Conservation (phyloP, 768 basidiomycete genomes). For the Pleurotus sapidus region DNA sequence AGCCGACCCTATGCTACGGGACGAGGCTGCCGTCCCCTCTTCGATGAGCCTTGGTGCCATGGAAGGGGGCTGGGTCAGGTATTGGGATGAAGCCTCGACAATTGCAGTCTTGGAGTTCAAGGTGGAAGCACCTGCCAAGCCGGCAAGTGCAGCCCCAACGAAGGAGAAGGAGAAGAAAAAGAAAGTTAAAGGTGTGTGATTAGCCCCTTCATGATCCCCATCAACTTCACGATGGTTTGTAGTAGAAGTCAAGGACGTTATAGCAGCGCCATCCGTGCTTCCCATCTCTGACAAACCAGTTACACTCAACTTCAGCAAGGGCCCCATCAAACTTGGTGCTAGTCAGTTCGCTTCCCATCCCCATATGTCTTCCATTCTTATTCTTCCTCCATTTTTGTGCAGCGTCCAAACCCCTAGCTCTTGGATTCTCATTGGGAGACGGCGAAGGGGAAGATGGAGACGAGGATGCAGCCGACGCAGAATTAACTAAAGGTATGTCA, state of each 20-base stretch:
- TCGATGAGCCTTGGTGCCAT: constrained; percentile 67
- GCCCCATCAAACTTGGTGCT: constrained; percentile 29
- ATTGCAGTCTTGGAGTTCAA: constrained; percentile 76
- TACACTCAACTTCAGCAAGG: constrained; percentile 70
- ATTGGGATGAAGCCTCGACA: constrained; percentile 90
- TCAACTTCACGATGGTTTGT: no score
- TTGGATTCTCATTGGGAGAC: constrained; percentile 74
- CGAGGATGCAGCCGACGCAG: constrained; percentile 22
- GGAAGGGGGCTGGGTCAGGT: constrained; percentile 74
- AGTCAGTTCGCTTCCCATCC: constrained; percentile 16
- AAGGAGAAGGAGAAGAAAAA: constrained; percentile 61
- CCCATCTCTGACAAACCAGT: constrained; percentile 82
- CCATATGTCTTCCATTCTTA: no score
- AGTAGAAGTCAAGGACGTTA: constrained; percentile 16
- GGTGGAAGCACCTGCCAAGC: constrained; percentile 56
- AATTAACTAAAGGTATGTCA: constrained; percentile 47
- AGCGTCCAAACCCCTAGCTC: constrained; percentile 35
- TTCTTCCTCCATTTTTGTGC: background rate
- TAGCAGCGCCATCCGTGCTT: constrained; percentile 58
- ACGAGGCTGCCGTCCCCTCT: constrained; percentile 73
- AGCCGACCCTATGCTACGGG: constrained; percentile 69
- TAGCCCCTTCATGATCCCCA: background rate
- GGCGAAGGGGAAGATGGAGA: constrained; percentile 33
- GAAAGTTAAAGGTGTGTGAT: constrained; percentile 46
- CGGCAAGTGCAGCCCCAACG: constrained; percentile 22